Evolutionary conservation across 2,329 filamentous ascomycete genomes (phyloP).

Genomic region (Monosporascus sp.): DNA sequence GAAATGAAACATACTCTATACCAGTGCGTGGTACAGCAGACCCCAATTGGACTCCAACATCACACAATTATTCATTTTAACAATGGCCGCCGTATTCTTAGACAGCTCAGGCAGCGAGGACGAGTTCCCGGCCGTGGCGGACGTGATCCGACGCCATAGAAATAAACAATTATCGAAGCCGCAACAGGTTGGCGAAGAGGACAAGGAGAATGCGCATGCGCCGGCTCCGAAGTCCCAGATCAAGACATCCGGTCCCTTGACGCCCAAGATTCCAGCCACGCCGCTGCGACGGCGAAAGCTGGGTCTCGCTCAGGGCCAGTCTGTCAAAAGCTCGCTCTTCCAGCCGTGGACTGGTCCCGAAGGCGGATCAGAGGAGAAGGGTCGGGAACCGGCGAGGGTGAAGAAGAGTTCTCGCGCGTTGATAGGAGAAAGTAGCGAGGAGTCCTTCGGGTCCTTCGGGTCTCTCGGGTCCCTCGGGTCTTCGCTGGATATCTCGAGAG

Average conservation of each 20-base stretch:
- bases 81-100: slow-evolving; percentile 12
- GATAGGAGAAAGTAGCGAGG: slow-evolving; percentile 5
- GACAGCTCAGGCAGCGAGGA: slow-evolving; percentile 28
- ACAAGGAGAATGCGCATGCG: slow-evolving; percentile 1
- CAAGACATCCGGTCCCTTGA: neutral
- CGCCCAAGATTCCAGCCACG: slow-evolving; percentile 12
- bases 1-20: neutral
- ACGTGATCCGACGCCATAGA: slow-evolving; percentile 21
- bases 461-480: neutral
- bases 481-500: neutral
- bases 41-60: neutral
- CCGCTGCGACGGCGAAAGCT: slow-evolving; percentile 26
- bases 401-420: slow-evolving; percentile 7
- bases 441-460: slow-evolving; percentile 4
- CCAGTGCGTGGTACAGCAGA: too few species aligned
- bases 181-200: neutral
- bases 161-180: slow-evolving; percentile 4
- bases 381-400: slow-evolving; percentile 1
- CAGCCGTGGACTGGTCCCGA: slow-evolving; percentile 19
- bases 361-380: neutral
- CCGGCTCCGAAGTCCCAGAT: neutral
- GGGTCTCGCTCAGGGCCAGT: slow-evolving; percentile 15
- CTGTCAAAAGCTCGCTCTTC: slow-evolving; percentile 20
- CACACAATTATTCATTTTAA: neutral
- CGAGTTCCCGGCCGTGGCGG: slow-evolving; percentile 36